Evolutionary conservation across 1,139 yeast genomes (phyloP), one percentile per base, ranked within the genome.

Genomic region (Yamadazyma buinensis): DNA sequence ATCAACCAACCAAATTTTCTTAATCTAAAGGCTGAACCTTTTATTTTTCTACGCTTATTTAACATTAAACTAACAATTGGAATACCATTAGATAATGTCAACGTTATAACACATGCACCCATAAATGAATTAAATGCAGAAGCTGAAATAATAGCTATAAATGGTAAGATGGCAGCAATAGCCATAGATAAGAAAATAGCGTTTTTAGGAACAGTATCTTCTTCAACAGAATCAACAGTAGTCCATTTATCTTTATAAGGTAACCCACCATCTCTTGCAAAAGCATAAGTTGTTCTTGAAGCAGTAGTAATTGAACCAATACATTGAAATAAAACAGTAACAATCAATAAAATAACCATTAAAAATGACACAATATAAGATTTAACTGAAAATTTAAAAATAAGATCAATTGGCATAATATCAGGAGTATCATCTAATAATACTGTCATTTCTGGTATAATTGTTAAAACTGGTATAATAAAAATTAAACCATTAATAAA

Each of bases 201-300:
- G 55, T 84, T 79, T 45, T 75, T 78, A 1, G 95, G 95, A 17
- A 84, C 79, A 9, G 61, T 64, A 38, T 65, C 69, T 41, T 73
- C 76, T 32, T 81, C 81, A 10, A 63, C 57, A 2, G 76, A 65
- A 43, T 81, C 80, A 28, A 85, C 86, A 45, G 73, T 72, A 5
- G 78, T 72, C 84, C 88, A 84, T 26, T 72, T 54, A 9, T 72
- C 64, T 39, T 80, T 75, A 46, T 71, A 78, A 0, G 96, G 96
- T 31, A 87, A 61, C 0, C 94, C 95, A 30, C 84, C 88, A 55
- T 87, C 97, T 58, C 97, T 77, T 34, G 95, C 86, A 59, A 87
- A 80, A 11, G 95, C 87, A 63, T 80, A 87, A 1, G 90, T 84
- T 23, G 86, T 80, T 64, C 96, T 77, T 6, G 95, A 84, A 1